Conservation (phyloP, 139 green algal genomes). For the Microglena sp. region DNA sequence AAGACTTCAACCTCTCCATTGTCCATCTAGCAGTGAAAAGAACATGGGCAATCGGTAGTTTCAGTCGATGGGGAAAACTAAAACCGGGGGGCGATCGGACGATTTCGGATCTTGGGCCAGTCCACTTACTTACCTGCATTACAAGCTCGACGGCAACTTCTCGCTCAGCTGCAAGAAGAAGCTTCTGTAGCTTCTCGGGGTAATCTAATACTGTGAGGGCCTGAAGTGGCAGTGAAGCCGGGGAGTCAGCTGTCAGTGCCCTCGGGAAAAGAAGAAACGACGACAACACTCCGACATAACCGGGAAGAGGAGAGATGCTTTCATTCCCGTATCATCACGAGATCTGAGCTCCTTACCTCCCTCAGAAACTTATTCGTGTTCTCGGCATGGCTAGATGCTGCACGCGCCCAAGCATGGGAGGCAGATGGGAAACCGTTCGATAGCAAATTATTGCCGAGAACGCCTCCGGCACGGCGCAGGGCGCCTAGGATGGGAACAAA, state of each 20-base stretch:
- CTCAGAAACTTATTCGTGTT: conserved; percentile 76
- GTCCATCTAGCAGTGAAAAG: conserved; percentile 31
- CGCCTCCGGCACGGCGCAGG: no score
- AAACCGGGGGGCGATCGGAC: no score
- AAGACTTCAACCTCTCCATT: conserved; percentile 58
- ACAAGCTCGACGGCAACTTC: conserved; percentile 75
- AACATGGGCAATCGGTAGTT: no score
- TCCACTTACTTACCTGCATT: conserved; percentile 45
- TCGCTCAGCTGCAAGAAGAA: conserved; percentile 65
- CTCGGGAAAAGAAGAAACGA: neutral
- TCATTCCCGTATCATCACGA: no score
- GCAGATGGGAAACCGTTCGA: neutral
- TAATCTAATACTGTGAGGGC: conserved; percentile 60
- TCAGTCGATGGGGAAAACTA: no score
- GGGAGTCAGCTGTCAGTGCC: neutral
- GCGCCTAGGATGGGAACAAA: neutral
- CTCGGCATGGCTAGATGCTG: conserved; percentile 41
- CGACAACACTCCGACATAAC: neutral
- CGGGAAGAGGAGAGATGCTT: neutral
- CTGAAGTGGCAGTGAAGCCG: conserved; percentile 23
- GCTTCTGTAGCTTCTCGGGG: conserved; percentile 61
- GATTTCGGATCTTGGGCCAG: no score
- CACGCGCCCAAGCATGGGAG: neutral
- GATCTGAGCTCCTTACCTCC: no score
- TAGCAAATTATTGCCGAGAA: neutral